These are phyloP conservation scores for Linaria vulgaris DNA, from an alignment of 257 asterid species.

Conservation along the genomic window DNA sequence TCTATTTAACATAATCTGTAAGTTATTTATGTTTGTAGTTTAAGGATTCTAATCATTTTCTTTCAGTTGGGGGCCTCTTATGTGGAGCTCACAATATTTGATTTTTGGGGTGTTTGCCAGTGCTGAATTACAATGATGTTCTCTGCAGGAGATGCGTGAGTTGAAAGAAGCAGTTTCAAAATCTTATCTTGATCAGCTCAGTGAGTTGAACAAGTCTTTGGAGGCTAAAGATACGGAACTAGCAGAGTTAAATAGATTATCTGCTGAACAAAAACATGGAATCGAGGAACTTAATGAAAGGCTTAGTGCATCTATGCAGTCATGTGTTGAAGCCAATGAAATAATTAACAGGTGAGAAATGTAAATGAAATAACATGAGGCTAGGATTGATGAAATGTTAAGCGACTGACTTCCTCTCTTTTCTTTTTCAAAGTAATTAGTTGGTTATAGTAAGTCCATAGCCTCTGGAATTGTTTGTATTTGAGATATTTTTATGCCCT, in stretches of 20 bases:
- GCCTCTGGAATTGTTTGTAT: slow-evolving; percentile 14
- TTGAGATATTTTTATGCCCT: slow-evolving; percentile 12
- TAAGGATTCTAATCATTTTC: slow-evolving; percentile 16
- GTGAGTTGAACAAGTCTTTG: slow-evolving; percentile 55
- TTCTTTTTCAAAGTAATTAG: slow-evolving; percentile 8
- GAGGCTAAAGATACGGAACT: slow-evolving; percentile 71
- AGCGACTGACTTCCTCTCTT: slow-evolving; percentile 1
- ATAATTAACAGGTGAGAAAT: slow-evolving; percentile 71
- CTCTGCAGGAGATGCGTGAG: slow-evolving; percentile 70
- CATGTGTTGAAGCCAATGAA: slow-evolving; percentile 90
- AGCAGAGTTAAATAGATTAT: slow-evolving; percentile 49
- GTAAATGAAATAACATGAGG: neutral
- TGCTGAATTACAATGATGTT: slow-evolving; percentile 6
- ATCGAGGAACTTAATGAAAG: slow-evolving; percentile 75
- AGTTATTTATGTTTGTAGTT: slow-evolving; percentile 10
- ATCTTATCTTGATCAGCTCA: slow-evolving; percentile 59
- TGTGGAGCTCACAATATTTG: slow-evolving; percentile 14
- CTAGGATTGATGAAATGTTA: neutral
- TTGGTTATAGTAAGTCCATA: neutral
- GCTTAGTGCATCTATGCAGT: slow-evolving; percentile 74
- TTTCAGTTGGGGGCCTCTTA: slow-evolving; percentile 3
- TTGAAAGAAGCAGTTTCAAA: slow-evolving; percentile 71
- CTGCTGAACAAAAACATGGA: slow-evolving; percentile 75
- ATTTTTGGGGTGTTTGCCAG: slow-evolving; percentile 12
- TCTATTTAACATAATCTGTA: neutral